Conservation (phyloP, 345 rosid species). For the Brassica cretica region DNA sequence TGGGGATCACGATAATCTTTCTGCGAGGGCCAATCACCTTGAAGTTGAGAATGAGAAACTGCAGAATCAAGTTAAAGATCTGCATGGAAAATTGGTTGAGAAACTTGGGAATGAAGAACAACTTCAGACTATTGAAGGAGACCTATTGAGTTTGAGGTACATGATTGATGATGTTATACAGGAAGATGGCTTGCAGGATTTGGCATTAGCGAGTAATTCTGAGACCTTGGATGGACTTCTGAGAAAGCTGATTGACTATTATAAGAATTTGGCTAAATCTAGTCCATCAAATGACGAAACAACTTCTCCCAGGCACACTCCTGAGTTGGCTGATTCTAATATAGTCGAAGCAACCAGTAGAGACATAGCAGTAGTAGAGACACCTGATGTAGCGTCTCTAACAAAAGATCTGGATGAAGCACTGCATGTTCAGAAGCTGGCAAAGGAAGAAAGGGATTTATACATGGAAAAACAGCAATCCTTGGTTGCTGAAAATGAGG, state of each 20-base stretch:
- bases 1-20: conserved; percentile 50
- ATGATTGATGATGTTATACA: conserved; percentile 59
- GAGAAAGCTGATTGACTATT: conserved; percentile 68
- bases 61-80: conserved; percentile 49
- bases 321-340: conserved; percentile 7
- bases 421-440: conserved; percentile 49
- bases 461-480: conserved; percentile 60
- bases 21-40: conserved; percentile 45
- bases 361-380: conserved; percentile 44
- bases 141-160: conserved; percentile 55
- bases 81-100: conserved; percentile 58
- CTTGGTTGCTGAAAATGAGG: conserved; percentile 59
- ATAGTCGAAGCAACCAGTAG: conserved; percentile 44
- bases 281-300: conserved; percentile 37
- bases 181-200: conserved; percentile 52
- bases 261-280: conserved; percentile 41
- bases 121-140: conserved; percentile 48
- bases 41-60: conserved; percentile 63
- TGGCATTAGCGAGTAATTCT: conserved; percentile 46
- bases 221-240: conserved; percentile 65
- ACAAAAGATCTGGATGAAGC: conserved; percentile 70
- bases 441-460: conserved; percentile 72
- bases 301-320: conserved; percentile 24
- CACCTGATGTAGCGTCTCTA: conserved; percentile 44
- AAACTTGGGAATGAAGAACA: conserved; percentile 51